Conservation (phyloP, 2,329 filamentous ascomycete genomes). For the Pseudogymnoascus sp. region DNA sequence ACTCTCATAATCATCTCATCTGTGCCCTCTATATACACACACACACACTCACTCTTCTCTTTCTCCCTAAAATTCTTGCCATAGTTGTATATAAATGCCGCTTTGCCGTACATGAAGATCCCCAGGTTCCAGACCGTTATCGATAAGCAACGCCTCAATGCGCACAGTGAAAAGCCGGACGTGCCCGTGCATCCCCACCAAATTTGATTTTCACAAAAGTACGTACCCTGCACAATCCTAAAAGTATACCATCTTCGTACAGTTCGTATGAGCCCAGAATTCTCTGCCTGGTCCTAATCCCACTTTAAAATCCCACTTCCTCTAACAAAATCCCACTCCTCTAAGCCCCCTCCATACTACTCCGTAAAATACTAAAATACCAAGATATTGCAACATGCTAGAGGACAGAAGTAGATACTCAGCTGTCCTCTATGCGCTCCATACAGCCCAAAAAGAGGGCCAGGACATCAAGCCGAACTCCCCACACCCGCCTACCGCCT, state of each 20-base stretch:
- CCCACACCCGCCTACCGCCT: background rate
- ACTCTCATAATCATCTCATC: background rate
- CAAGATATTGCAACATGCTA: too few relatives aligned
- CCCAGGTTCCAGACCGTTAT: slow-evolving; percentile 12
- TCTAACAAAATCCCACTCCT: background rate
- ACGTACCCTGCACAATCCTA: background rate
- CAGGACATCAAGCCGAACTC: background rate
- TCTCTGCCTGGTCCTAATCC: background rate
- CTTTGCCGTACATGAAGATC: slow-evolving; percentile 17
- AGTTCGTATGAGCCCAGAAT: background rate
- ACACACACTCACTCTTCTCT: background rate
- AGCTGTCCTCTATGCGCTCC: too few relatives aligned
- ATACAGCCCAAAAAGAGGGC: background rate
- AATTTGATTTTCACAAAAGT: background rate
- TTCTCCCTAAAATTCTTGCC: background rate
- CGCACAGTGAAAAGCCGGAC: background rate
- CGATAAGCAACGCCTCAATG: slow-evolving; percentile 4
- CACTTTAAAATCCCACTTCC: background rate
- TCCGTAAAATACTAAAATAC: background rate
- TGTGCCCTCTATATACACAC: background rate
- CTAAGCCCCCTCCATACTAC: background rate
- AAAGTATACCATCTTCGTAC: background rate
- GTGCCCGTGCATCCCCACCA: background rate
- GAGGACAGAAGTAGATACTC: too few relatives aligned
- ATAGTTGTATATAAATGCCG: too few relatives aligned